Percentiles rank a stretch among this genome's conserved stretches.
These are phyloP conservation scores for Jacaranda copaia DNA, from an alignment of 257 asterid species.

Conservation along the genomic window DNA sequence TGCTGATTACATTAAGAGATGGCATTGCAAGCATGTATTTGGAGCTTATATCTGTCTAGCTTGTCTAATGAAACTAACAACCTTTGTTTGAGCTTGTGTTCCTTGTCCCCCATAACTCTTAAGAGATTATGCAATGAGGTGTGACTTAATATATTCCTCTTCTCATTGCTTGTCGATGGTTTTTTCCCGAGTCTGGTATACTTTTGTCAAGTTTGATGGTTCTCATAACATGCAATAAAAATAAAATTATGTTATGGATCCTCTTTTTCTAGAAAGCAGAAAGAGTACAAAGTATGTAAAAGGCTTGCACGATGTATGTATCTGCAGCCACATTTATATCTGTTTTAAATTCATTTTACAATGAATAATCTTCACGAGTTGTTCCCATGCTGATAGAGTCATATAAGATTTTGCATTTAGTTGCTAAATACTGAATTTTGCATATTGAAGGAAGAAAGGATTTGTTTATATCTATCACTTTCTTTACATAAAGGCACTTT, in stretches of 20 bases:
- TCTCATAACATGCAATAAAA: background rate
- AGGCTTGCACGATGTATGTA: no score
- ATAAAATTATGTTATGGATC: background rate
- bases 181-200: background rate
- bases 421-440: background rate
- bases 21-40: no score
- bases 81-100: slow-evolving; percentile 34
- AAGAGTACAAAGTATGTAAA: no score
- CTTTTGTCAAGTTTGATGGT: background rate
- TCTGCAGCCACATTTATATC: no score
- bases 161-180: background rate
- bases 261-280: no score
- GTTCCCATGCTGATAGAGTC: background rate
- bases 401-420: background rate
- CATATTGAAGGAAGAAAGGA: no score
- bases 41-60: no score
- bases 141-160: background rate
- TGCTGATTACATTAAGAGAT: no score
- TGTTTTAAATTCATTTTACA: no score
- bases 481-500: no score
- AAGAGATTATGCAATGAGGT: slow-evolving; percentile 26
- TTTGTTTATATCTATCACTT: no score
- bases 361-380: no score
- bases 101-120: slow-evolving; percentile 32
- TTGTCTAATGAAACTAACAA: slow-evolving; percentile 29